A percentile compares a stretch with the other conserved stretches of the same genome.
These are phyloP conservation scores for Sarocladium brachiariae DNA, from an alignment of 2,329 filamentous ascomycete species.

Conservation along the genomic window DNA sequence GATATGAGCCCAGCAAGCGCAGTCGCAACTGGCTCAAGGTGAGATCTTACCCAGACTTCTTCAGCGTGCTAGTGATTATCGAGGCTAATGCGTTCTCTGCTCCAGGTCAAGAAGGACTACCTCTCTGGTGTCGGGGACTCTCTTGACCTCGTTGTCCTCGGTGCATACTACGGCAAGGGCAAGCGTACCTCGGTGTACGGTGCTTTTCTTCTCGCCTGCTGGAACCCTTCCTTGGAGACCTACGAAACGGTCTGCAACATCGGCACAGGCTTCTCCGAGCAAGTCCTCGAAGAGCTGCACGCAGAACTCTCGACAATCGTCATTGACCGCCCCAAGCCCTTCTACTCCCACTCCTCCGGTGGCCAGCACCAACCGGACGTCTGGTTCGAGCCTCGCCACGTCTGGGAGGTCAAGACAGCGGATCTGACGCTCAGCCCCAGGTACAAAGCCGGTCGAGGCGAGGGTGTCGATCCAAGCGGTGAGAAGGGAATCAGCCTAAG, in stretches of 20 bases:
- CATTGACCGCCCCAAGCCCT: constrained; percentile 89
- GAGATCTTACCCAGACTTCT: constrained; percentile 17
- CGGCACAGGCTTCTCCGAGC: constrained; percentile 92
- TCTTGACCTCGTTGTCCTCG: constrained; percentile 89
- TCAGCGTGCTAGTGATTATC: too few species aligned
- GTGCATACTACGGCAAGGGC: constrained; percentile 88
- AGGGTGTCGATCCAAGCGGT: constrained; percentile 64
- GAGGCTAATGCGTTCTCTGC: too few species aligned
- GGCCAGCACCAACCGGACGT: constrained; percentile 94
- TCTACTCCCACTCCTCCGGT: constrained; percentile 79
- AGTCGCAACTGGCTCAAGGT: constrained; percentile 98
- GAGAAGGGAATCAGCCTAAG: constrained; percentile 79
- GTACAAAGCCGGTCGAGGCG: constrained; percentile 84
- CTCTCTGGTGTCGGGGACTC: constrained; percentile 90
- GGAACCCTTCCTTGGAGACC: constrained; percentile 69
- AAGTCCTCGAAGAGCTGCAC: constrained; percentile 84
- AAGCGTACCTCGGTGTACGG: constrained; percentile 96
- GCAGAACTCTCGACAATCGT: constrained; percentile 65
- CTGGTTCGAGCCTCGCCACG: constrained; percentile 91
- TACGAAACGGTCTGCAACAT: constrained; percentile 99
- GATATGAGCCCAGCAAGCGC: constrained; percentile 92
- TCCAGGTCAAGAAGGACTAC: constrained; percentile 93
- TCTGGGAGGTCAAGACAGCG: constrained; percentile 97
- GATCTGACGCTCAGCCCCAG: constrained; percentile 88
- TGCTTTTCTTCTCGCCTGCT: constrained; percentile 90